Evolutionary conservation across 2,329 filamentous ascomycete species (phyloP), one percentile per base, ranked within the genome.

Genomic region (Ceratocystiopsis brevicomis): DNA sequence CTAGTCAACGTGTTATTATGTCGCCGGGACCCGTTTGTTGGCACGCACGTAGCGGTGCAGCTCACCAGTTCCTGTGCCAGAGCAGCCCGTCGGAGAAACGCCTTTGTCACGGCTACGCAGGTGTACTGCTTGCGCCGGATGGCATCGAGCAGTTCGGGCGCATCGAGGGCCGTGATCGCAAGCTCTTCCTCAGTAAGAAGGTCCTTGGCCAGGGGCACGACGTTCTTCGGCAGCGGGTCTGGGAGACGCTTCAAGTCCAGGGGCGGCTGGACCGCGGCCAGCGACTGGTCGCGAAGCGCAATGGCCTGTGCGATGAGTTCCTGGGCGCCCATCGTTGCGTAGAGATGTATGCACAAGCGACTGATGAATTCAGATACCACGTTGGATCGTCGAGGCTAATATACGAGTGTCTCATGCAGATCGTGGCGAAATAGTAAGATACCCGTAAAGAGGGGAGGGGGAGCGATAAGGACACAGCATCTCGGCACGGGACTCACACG

Each of bases 61-160:
- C 44, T 38, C n/a, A 48, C 47, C 38, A 44, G 25, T 34, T 40
- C 36, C 10, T 49, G 47, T 2, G 47, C 47, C 4, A 47, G 17
- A 10, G 41, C 41, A 21, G 41, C 41, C 36, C 41, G 41, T 10
- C 41, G 41, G 10, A 42, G 36, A 33, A 42, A 42, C 3, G 41
- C 41, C 41, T 36, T 35, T 1, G 41, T 33, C 21, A 42, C 41
- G 35, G 35, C 41, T 14, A 36, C 35, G 36, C 35, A 38, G 15
- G 41, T 42, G 32, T 36, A 33, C 32, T 21, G 9, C 19, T 38
- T 38, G 41, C 19, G 18, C 11, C 36, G 41, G 21, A 42, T 38
- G 13, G 32, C 21, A 14, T 12, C 18, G n/a, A 42, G 35, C 41
- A 42, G n/a, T n/a, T 42, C 40, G 33, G 18, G 33, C 13, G 15